Percentiles rank a stretch among this genome's conserved stretches.
phyloP scores from a whole-genome alignment of 2,329 filamentous ascomycete species.

The Fonsecaea pedrosoi region DNA sequence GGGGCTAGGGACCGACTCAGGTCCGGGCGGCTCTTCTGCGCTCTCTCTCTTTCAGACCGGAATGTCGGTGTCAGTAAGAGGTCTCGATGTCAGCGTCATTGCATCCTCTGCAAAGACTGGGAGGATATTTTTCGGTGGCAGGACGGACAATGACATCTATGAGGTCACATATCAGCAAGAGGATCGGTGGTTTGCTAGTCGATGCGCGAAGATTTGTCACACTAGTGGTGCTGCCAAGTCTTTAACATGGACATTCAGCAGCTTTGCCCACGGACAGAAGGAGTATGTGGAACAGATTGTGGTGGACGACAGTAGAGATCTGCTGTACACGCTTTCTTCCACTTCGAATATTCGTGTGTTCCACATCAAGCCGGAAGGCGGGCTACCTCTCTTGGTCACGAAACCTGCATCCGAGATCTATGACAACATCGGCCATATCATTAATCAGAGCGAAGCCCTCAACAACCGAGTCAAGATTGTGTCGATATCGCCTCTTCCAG shows the following conservation, averaged over 20 bases:
- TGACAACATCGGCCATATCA: constrained; percentile 83
- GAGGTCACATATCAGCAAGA: constrained; percentile 97
- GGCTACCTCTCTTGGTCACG: constrained; percentile 62
- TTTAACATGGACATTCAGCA: constrained; percentile 54
- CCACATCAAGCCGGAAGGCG: constrained; percentile 72
- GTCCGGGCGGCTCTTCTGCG: constrained; percentile 65
- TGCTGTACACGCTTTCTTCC: constrained; percentile 90
- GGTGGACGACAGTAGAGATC: constrained; percentile 83
- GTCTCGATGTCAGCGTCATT: constrained; percentile 78
- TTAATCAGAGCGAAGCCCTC: constrained; percentile 71
- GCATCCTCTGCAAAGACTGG: constrained; percentile 78
- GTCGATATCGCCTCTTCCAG: constrained; percentile 84
- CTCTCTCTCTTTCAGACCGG: constrained; percentile 87
- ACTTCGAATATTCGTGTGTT: constrained; percentile 90
- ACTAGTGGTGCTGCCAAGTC: constrained; percentile 72
- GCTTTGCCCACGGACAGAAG: constrained; percentile 36
- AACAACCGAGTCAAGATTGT: constrained; percentile 77
- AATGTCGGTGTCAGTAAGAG: constrained; percentile 79
- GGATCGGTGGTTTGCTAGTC: constrained; percentile 92
- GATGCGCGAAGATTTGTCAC: constrained; percentile 88
- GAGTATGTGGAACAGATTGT: constrained; percentile 75
- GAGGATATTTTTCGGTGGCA: constrained; percentile 90
- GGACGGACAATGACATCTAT: constrained; percentile 82
- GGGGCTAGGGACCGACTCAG: constrained; percentile 72
- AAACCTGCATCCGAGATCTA: constrained; percentile 61